phyloP scores from a whole-genome alignment of 306 rosid genomes.

The Sphenostylis stenocarpa region DNA sequence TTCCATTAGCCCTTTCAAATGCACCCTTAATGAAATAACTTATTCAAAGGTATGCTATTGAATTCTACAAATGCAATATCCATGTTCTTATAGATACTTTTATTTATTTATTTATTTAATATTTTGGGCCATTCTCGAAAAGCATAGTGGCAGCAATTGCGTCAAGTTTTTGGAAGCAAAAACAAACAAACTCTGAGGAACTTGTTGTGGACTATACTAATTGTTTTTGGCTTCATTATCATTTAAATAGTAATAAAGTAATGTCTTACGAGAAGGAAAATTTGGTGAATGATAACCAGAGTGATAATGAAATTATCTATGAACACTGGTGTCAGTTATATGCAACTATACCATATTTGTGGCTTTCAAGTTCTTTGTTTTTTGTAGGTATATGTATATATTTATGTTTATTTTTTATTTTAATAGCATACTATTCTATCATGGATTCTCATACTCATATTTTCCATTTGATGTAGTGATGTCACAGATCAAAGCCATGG shows the following conservation, averaged over 20 bases:
- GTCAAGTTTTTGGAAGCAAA: background rate
- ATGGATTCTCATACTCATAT: slow-evolving; percentile 55
- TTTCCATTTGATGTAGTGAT: slow-evolving; percentile 74
- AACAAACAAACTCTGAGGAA: background rate
- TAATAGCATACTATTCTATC: background rate
- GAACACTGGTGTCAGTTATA: background rate
- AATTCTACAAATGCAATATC: background rate
- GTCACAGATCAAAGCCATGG: slow-evolving; percentile 95
- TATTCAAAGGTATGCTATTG: background rate
- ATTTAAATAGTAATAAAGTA: background rate
- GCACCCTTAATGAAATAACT: background rate
- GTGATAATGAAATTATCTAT: background rate
- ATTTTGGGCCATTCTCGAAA: background rate
- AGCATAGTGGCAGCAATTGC: background rate
- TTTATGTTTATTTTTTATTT: slow-evolving; percentile 2
- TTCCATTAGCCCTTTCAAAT: background rate
- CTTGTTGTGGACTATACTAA: background rate
- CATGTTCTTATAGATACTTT: background rate
- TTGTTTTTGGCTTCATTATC: slow-evolving; percentile 2
- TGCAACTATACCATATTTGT: background rate
- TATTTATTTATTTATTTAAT: background rate
- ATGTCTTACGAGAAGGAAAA: background rate
- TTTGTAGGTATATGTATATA: background rate
- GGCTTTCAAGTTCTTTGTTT: background rate
- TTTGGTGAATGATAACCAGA: background rate